Evolutionary conservation across 352 stramenopile genomes (phyloP).

Genomic region (Globisporangium yorkense): DNA sequence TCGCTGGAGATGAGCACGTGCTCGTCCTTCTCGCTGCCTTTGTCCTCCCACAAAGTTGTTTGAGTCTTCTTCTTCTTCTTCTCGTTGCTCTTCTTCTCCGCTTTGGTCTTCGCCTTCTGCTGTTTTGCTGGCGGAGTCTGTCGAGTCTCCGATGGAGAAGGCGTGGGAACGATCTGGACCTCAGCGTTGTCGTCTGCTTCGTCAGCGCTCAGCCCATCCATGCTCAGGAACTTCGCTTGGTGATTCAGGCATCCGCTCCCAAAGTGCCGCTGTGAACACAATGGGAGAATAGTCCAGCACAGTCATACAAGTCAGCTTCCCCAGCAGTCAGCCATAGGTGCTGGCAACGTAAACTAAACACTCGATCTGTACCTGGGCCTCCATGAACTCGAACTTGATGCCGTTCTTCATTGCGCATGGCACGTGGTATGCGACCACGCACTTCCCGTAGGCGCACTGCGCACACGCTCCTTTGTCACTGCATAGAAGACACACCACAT

Average conservation of each 20-base stretch:
- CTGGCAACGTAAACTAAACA: neutral
- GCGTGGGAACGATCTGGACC: neutral
- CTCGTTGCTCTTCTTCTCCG: neutral
- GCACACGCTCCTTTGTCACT: slow-evolving; percentile 68
- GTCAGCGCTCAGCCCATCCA: slow-evolving; percentile 19
- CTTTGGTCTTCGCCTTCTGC: slow-evolving; percentile 1
- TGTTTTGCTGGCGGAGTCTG: slow-evolving; percentile 2
- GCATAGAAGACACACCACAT: slow-evolving; percentile 7
- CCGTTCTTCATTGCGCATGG: slow-evolving; percentile 53
- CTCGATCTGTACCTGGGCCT: slow-evolving; percentile 27
- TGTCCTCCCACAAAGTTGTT: slow-evolving; percentile 24
- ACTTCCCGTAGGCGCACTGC: slow-evolving; percentile 65
- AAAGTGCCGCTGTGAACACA: slow-evolving; percentile 35
- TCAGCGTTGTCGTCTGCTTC: slow-evolving; percentile 13
- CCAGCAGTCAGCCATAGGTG: neutral
- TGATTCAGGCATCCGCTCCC: slow-evolving; percentile 60
- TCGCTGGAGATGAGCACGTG: slow-evolving; percentile 27
- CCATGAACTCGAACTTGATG: slow-evolving; percentile 60
- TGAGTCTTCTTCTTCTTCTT: slow-evolving; percentile 13
- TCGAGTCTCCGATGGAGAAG: neutral
- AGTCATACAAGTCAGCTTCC: neutral
- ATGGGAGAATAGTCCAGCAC: neutral
- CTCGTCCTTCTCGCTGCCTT: slow-evolving; percentile 22
- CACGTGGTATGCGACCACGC: slow-evolving; percentile 65
- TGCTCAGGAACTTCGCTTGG: slow-evolving; percentile 42